Percentiles rank a stretch among this genome's conserved stretches.
phyloP scores from a whole-genome alignment of 331 rosid species.

The Malus hybrid region DNA sequence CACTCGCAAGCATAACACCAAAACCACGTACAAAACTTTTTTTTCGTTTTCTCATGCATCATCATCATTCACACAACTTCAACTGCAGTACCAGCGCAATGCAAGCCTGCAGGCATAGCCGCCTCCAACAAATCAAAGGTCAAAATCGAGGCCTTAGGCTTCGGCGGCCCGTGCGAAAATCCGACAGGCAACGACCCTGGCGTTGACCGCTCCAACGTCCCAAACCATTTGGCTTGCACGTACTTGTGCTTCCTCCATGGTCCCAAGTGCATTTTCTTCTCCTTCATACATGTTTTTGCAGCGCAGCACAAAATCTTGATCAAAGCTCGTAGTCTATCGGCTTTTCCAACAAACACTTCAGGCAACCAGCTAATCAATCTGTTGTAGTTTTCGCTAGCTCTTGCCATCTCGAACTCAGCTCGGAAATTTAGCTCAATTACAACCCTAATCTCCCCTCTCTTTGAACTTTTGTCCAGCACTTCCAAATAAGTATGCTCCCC shows the following conservation, averaged over 20 bases:
- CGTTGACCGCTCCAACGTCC: slow-evolving; percentile 31
- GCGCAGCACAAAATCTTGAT: slow-evolving; percentile 66
- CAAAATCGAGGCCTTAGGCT: slow-evolving; percentile 60
- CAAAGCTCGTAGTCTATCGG: slow-evolving; percentile 42
- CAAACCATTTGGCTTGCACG: slow-evolving; percentile 83
- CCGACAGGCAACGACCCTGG: slow-evolving; percentile 24
- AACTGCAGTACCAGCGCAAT: slow-evolving; percentile 22
- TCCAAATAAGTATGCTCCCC: slow-evolving; percentile 72
- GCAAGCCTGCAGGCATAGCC: slow-evolving; percentile 21
- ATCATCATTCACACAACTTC: slow-evolving; percentile 37
- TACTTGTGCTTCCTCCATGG: slow-evolving; percentile 86
- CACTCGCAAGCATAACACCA: background rate
- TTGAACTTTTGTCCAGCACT: slow-evolving; percentile 38
- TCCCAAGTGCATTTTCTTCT: slow-evolving; percentile 72
- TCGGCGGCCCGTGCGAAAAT: slow-evolving; percentile 18
- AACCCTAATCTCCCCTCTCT: slow-evolving; percentile 45
- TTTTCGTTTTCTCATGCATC: background rate
- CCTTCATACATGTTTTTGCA: slow-evolving; percentile 76
- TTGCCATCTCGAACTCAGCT: slow-evolving; percentile 73
- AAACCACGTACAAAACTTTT: slow-evolving; percentile 12
- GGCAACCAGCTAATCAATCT: slow-evolving; percentile 44
- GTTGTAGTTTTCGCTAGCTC: slow-evolving; percentile 59
- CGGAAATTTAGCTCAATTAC: slow-evolving; percentile 61
- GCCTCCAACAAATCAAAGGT: slow-evolving; percentile 59
- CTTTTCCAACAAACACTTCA: slow-evolving; percentile 59